A percentile compares a stretch with the other conserved stretches of the same genome.
Evolutionary conservation across 169 alveolate species (phyloP).

Genomic region (Cryptosporidium parvum): DNA sequence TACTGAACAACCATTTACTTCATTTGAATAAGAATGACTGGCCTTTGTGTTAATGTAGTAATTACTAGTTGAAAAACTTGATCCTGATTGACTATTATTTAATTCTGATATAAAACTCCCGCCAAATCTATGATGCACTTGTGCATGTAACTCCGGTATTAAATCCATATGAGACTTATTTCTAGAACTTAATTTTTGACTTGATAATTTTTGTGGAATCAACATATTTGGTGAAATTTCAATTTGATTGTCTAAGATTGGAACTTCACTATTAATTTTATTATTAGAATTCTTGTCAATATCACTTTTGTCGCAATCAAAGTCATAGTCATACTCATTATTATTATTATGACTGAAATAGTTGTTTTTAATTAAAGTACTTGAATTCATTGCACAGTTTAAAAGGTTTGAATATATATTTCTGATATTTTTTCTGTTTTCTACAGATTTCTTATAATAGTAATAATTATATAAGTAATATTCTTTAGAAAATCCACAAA

Average conservation of each 20-base stretch:
- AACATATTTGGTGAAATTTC: not conserved
- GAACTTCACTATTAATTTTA: not conserved
- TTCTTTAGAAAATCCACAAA: constrained; percentile 65
- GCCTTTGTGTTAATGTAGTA: not conserved
- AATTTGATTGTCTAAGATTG: not conserved
- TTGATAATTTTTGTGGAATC: not conserved
- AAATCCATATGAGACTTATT: not conserved
- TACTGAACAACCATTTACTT: not conserved
- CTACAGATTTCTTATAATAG: constrained; percentile 24
- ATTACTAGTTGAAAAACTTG: not conserved
- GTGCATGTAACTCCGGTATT: constrained; percentile 30
- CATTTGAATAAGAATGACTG: not conserved
- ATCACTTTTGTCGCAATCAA: not conserved
- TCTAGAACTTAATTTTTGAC: not conserved
- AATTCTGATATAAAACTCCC: not conserved
- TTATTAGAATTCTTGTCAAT: not conserved
- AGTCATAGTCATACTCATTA: not conserved
- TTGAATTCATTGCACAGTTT: constrained; percentile 5
- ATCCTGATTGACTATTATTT: not conserved
- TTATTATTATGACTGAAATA: not conserved
- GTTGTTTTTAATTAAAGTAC: not conserved
- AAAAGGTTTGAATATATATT: constrained; percentile 43
- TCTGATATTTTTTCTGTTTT: constrained; percentile 25
- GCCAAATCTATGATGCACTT: not conserved
- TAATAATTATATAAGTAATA: constrained; percentile 50